phyloP scores from a whole-genome alignment of 495 filamentous ascomycete species.

The Hypoxylon rickii region DNA sequence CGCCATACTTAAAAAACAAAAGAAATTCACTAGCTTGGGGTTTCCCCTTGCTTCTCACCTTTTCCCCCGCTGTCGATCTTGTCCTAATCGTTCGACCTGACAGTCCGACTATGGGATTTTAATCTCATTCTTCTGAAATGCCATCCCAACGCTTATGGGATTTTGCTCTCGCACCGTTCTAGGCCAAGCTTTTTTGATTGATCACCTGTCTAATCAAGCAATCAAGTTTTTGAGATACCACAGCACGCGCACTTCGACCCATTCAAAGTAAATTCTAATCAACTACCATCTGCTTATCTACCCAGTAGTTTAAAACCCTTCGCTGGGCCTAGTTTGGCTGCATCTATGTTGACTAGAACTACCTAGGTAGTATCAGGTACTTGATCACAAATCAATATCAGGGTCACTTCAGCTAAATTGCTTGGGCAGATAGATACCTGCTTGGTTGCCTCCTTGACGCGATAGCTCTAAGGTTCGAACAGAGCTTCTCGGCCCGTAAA shows the following conservation, averaged over 20 bases:
- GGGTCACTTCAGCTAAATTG: no score
- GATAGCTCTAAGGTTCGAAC: no score
- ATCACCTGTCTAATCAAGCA: conserved; percentile 8
- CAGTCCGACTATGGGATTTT: conserved; percentile 18
- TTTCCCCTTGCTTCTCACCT: conserved; percentile 1
- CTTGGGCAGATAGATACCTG: no score
- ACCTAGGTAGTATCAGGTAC: no score
- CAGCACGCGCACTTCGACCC: neutral
- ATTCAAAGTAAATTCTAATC: neutral
- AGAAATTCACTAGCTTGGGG: neutral
- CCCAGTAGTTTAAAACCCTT: no score
- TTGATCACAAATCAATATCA: no score
- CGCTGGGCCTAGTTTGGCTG: no score
- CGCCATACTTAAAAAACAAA: neutral
- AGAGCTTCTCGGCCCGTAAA: no score
- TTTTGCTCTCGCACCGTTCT: conserved; percentile 19
- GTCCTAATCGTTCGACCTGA: conserved; percentile 4
- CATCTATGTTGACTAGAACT: no score
- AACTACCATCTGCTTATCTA: no score
- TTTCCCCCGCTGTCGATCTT: conserved; percentile 32
- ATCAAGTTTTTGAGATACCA: neutral
- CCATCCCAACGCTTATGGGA: conserved; percentile 28
- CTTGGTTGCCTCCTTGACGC: no score
- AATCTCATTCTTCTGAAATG: conserved; percentile 12
- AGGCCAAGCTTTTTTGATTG: conserved; percentile 27